phyloP scores from a whole-genome alignment of 1,284 basidiomycete genomes.

The Trichosporon coremiiforme region DNA sequence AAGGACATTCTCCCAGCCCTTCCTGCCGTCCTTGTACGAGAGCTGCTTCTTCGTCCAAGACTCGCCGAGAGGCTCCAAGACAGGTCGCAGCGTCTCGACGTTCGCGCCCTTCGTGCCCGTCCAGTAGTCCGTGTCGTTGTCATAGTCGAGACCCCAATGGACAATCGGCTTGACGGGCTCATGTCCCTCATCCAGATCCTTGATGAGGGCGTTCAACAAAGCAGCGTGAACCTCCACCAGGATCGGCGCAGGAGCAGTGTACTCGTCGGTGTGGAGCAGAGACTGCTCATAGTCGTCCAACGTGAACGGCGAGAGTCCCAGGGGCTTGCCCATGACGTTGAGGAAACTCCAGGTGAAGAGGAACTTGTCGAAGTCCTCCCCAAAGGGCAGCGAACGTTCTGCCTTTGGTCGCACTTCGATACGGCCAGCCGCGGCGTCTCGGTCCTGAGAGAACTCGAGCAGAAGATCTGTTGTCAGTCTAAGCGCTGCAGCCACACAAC shows the following conservation, averaged over 20 bases:
- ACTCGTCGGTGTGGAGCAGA: conserved; percentile 71
- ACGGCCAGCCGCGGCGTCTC: conserved; percentile 48
- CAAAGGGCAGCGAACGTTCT: conserved; percentile 70
- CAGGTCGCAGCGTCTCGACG: conserved; percentile 49
- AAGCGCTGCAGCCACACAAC: conserved; percentile 32
- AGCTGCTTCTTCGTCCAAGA: conserved; percentile 48
- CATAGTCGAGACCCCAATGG: conserved; percentile 38
- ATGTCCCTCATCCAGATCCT: conserved; percentile 63
- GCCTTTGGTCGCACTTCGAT: conserved; percentile 66
- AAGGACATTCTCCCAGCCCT: conserved; percentile 75
- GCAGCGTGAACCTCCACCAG: conserved; percentile 85
- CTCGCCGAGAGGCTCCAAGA: conserved; percentile 37
- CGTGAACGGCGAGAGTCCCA: conserved; percentile 85
- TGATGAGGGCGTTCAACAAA: conserved; percentile 79
- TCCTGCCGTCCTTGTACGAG: conserved; percentile 44
- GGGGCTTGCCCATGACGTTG: conserved; percentile 86
- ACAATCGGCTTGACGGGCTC: conserved; percentile 42
- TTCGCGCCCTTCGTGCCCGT: conserved; percentile 55
- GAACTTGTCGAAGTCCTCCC: conserved; percentile 78
- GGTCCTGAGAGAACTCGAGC: conserved; percentile 74
- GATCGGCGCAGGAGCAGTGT: conserved; percentile 69
- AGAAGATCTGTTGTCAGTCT: conserved; percentile 67
- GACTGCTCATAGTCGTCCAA: conserved; percentile 92
- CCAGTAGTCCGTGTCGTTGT: conserved; percentile 51
- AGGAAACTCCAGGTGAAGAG: conserved; percentile 90